Evolutionary conservation across 139 green algal species (phyloP).

Genomic region (Picochlorum sp.): DNA sequence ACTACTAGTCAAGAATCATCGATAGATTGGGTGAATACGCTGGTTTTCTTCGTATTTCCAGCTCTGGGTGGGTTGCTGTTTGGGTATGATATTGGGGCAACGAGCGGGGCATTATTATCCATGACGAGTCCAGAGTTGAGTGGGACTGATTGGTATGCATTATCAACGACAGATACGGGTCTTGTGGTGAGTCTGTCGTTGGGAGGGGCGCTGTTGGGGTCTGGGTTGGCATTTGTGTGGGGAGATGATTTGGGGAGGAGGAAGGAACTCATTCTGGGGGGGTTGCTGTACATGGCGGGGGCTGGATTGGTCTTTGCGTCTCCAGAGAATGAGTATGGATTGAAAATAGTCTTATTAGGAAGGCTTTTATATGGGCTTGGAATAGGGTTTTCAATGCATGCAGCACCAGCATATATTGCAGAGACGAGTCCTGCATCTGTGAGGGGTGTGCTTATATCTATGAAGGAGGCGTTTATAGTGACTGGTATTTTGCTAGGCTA

Average conservation of each 20-base stretch:
- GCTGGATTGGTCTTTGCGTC: conserved; percentile 11
- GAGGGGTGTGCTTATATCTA: conserved; percentile 65
- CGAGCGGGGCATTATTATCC: conserved; percentile 63
- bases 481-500: conserved; percentile 75
- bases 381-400: conserved; percentile 92
- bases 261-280: conserved; percentile 67
- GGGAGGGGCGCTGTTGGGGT: conserved; percentile 69
- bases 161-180: conserved; percentile 49
- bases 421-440: conserved; percentile 68
- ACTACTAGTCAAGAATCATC: background rate
- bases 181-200: conserved; percentile 68
- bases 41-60: conserved; percentile 51
- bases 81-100: conserved; percentile 82
- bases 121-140: conserved; percentile 41
- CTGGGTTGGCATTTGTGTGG: conserved; percentile 44
- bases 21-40: conserved; percentile 23
- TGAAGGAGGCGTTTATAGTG: conserved; percentile 83
- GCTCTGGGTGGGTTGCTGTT: conserved; percentile 63
- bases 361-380: conserved; percentile 72
- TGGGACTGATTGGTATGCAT: conserved; percentile 55
- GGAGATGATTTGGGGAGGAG: conserved; percentile 69
- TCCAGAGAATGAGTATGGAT: background rate
- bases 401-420: conserved; percentile 84
- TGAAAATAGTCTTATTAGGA: conserved; percentile 28
- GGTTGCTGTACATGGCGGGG: conserved; percentile 51